A percentile compares a stretch with the other conserved stretches of the same genome.
Conservation (phyloP, 352 stramenopile genomes). For the Globisporangium paddicum region DNA sequence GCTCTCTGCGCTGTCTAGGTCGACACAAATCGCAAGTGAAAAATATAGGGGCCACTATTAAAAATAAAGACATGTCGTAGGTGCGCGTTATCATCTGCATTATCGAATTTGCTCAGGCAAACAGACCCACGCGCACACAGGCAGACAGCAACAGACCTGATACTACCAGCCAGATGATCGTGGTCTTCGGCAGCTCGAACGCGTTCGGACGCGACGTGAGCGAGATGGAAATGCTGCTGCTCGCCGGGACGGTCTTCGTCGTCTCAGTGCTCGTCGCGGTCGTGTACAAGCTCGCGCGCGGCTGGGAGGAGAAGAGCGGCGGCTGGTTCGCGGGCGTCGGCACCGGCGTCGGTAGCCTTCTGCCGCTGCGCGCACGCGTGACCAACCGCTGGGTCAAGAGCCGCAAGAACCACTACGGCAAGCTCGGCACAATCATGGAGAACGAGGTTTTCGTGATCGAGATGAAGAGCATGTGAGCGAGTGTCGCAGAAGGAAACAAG, state of each 20-base stretch:
- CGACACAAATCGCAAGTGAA: too few species aligned
- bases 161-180: slow-evolving; percentile 47
- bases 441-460: slow-evolving; percentile 62
- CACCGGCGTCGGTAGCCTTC: slow-evolving; percentile 14
- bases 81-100: too few species aligned
- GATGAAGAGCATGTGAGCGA: slow-evolving; percentile 50
- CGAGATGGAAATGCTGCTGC: slow-evolving; percentile 64
- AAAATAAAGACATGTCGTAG: too few species aligned
- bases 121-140: not conserved
- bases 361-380: slow-evolving; percentile 44
- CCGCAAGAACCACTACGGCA: slow-evolving; percentile 57
- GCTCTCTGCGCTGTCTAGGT: too few species aligned
- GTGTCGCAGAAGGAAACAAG: not conserved
- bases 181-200: slow-evolving; percentile 70
- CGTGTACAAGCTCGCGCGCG: slow-evolving; percentile 70
- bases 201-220: slow-evolving; percentile 65
- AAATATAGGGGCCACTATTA: too few species aligned
- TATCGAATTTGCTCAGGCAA: too few species aligned
- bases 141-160: not conserved
- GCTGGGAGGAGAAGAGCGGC: slow-evolving; percentile 51
- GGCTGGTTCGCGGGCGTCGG: slow-evolving; percentile 7
- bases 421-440: slow-evolving; percentile 66
- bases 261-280: slow-evolving; percentile 67
- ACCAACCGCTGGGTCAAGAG: slow-evolving; percentile 60
- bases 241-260: slow-evolving; percentile 65